These are phyloP conservation scores for Plasmopara viticola DNA, from an alignment of 352 stramenopile species.

Conservation along the genomic window DNA sequence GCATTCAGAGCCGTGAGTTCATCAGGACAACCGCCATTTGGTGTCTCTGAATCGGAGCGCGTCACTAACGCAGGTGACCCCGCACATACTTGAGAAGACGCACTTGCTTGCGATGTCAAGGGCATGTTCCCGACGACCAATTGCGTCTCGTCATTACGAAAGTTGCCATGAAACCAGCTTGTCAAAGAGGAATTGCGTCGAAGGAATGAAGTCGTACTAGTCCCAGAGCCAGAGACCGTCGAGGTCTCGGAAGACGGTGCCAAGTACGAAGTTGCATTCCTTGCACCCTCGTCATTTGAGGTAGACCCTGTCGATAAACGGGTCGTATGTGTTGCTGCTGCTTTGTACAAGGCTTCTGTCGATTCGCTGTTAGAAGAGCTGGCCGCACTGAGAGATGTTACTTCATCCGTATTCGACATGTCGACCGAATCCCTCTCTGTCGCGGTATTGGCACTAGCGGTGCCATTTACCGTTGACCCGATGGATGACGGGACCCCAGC, in stretches of 20 bases:
- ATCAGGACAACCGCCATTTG: constrained; percentile 33
- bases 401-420: too few relatives aligned
- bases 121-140: constrained; percentile 19
- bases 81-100: constrained; percentile 14
- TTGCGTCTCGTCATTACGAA: constrained; percentile 31
- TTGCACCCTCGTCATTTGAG: constrained; percentile 1
- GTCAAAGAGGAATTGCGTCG: constrained; percentile 13
- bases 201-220: constrained; percentile 1
- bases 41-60: constrained; percentile 17
- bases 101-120: background rate
- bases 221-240: constrained; percentile 2
- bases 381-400: constrained; percentile 2
- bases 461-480: background rate
- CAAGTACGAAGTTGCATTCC: constrained; percentile 4
- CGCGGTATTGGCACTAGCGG: too few relatives aligned
- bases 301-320: constrained; percentile 7
- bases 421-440: too few relatives aligned
- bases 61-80: constrained; percentile 27
- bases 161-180: constrained; percentile 22
- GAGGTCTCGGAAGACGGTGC: constrained; percentile 9
- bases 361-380: constrained; percentile 6
- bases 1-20: constrained; percentile 29
- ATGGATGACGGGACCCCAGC: constrained; percentile 8
- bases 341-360: constrained; percentile 5
- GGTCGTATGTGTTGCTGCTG: constrained; percentile 1